Conservation (phyloP, 169 alveolate species). For the Plasmodium gaboni region DNA sequence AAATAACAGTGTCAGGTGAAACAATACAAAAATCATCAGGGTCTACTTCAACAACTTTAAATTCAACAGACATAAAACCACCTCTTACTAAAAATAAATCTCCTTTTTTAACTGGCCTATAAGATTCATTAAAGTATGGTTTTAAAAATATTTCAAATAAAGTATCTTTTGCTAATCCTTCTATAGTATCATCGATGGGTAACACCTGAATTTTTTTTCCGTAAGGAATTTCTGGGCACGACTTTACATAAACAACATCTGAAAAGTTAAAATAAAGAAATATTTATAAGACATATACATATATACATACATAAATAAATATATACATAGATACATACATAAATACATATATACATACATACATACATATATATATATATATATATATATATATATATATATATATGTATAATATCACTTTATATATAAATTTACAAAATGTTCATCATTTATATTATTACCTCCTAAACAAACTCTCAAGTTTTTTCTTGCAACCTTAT, state of each 20-base stretch:
- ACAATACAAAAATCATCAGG: slow-evolving; percentile 99
- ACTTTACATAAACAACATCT: slow-evolving; percentile 96
- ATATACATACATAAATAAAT: background rate
- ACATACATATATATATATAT: no score
- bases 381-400: no score
- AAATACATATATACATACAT: background rate
- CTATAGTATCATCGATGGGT: slow-evolving; percentile 99
- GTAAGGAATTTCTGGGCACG: slow-evolving; percentile 98
- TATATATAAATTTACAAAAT: no score
- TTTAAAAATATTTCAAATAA: slow-evolving; percentile 97
- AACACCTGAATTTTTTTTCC: slow-evolving; percentile 98
- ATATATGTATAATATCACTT: background rate
- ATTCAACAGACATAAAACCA: slow-evolving; percentile 99
- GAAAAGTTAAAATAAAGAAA: background rate
- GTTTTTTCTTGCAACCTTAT: slow-evolving; percentile 98
- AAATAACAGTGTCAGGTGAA: slow-evolving; percentile 98
- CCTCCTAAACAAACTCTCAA: slow-evolving; percentile 98
- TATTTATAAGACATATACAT: background rate
- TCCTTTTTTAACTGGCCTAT: slow-evolving; percentile 99
- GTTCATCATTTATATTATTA: background rate
- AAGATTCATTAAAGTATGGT: slow-evolving; percentile 99
- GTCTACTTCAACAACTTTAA: slow-evolving; percentile 99
- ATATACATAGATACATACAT: background rate
- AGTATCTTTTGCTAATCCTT: slow-evolving; percentile 98
- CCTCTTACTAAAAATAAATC: slow-evolving; percentile 99